Evolutionary conservation across 805 yeast species (phyloP).

Genomic region (Yamadazyma sp.): DNA sequence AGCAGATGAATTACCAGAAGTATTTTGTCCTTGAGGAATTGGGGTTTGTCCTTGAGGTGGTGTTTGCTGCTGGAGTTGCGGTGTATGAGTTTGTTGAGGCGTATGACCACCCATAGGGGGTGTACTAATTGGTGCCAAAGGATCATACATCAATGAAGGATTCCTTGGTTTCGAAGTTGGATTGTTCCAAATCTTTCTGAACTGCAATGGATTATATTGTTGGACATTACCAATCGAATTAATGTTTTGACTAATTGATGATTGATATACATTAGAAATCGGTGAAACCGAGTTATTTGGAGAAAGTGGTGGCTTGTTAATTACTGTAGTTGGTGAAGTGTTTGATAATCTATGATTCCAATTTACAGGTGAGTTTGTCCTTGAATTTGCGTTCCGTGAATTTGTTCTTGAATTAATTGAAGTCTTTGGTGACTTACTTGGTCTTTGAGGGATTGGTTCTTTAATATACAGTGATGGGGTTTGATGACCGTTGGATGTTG

Average conservation of each 20-base stretch:
- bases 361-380: not conserved
- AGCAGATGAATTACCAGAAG: too few relatives aligned
- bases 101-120: too few relatives aligned
- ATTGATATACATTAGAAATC: too few relatives aligned
- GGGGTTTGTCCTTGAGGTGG: constrained; percentile 6
- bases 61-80: not conserved
- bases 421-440: not conserved
- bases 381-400: too few relatives aligned
- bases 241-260: too few relatives aligned
- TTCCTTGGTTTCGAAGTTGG: constrained; percentile 31
- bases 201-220: constrained; percentile 28
- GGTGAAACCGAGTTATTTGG: too few relatives aligned
- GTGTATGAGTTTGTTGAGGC: not conserved
- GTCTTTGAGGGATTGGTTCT: constrained; percentile 8
- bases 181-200: constrained; percentile 32
- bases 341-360: constrained; percentile 5
- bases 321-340: constrained; percentile 8
- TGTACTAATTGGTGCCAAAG: constrained; percentile 47
- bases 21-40: not conserved
- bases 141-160: constrained; percentile 49
- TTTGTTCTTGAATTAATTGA: not conserved
- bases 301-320: constrained; percentile 4
- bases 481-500: not conserved
- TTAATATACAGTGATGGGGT: constrained; percentile 1
- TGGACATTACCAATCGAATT: constrained; percentile 11